phyloP scores from a whole-genome alignment of 352 stramenopile species.

The Phytopythium montanum region DNA sequence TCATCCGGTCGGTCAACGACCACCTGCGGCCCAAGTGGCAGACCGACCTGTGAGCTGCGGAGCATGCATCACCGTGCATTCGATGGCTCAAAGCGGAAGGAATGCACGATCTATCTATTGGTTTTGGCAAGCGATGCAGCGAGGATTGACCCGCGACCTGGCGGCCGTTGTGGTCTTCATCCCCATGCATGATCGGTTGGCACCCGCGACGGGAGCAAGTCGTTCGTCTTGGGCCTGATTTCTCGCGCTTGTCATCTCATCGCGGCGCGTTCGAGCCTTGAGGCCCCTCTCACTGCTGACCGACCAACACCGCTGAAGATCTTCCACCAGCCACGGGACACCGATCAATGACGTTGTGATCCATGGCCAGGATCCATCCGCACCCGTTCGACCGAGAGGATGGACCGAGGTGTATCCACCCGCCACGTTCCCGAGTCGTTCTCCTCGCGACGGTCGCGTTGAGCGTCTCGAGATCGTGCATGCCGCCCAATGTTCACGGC shows the following conservation, averaged over 20 bases:
- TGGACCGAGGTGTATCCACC: neutral
- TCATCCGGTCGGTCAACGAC: slow-evolving; percentile 78
- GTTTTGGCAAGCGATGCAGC: neutral
- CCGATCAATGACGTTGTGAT: no score
- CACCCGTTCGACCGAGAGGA: no score
- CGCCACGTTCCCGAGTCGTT: neutral
- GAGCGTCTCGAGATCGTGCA: no score
- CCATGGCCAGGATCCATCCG: no score
- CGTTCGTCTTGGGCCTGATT: neutral
- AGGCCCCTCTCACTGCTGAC: neutral
- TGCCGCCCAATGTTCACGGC: no score
- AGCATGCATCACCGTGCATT: neutral
- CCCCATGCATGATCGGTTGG: neutral
- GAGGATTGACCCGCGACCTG: neutral
- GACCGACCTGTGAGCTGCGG: slow-evolving; percentile 44
- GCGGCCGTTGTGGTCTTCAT: neutral
- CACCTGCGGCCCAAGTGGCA: slow-evolving; percentile 85
- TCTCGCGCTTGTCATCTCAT: neutral
- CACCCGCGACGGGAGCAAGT: neutral
- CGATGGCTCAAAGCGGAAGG: neutral
- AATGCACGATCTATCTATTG: slow-evolving; percentile 5
- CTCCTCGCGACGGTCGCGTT: neutral
- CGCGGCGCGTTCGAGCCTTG: no score
- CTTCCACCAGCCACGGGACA: no score
- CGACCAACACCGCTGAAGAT: no score